These are phyloP conservation scores for Pseudozyma tsukubaensis DNA, from an alignment of 1,284 basidiomycete species.

Conservation along the genomic window DNA sequence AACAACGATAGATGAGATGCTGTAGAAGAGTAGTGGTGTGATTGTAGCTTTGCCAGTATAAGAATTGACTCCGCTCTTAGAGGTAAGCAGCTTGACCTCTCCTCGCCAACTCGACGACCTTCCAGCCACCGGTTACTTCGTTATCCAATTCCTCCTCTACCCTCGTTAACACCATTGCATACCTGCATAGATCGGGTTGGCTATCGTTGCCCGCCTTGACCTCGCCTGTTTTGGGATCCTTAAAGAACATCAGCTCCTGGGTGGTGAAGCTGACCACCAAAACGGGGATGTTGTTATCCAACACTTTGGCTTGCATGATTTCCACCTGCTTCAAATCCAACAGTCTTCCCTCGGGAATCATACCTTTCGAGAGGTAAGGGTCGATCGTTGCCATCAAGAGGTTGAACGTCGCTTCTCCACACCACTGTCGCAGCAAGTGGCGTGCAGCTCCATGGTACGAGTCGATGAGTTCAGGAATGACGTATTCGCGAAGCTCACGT, in stretches of 20 bases:
- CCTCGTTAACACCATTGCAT: constrained; percentile 90
- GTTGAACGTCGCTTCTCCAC: constrained; percentile 90
- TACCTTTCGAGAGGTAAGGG: constrained; percentile 87
- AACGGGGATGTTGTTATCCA: constrained; percentile 87
- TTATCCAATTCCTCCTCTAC: constrained; percentile 74
- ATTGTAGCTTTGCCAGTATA: background rate
- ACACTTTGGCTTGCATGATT: constrained; percentile 63
- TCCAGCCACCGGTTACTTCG: constrained; percentile 97
- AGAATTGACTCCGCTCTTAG: no score
- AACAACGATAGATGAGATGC: no score
- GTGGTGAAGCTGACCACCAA: constrained; percentile 93
- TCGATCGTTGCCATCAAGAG: constrained; percentile 98
- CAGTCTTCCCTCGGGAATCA: constrained; percentile 71
- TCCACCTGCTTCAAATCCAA: constrained; percentile 64
- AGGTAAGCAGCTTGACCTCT: constrained; percentile 54
- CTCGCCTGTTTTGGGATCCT: constrained; percentile 86
- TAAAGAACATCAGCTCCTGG: constrained; percentile 93
- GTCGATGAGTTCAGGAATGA: constrained; percentile 96
- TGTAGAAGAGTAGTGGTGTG: background rate
- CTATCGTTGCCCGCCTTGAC: constrained; percentile 87
- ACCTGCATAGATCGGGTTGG: constrained; percentile 90
- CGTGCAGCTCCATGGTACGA: constrained; percentile 90
- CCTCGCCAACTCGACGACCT: constrained; percentile 77
- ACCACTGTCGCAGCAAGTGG: constrained; percentile 88
- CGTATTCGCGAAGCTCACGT: constrained; percentile 92